Evolutionary conservation across 176 grass and related monocot genomes (phyloP).

Genomic region (Aegilops tauschii): DNA sequence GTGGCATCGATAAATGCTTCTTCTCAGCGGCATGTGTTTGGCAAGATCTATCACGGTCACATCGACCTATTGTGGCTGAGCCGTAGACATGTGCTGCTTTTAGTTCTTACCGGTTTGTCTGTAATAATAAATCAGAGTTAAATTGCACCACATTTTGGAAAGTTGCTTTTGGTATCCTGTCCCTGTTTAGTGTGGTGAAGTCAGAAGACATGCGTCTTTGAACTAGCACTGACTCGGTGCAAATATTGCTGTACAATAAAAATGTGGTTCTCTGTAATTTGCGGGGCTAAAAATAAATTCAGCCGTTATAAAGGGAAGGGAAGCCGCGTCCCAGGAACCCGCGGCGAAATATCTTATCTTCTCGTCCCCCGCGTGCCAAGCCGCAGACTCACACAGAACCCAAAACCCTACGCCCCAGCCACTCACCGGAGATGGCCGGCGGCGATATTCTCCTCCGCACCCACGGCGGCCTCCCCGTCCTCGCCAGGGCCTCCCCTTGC

Average conservation of each 20-base stretch:
- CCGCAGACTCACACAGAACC: not conserved
- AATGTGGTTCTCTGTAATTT: not conserved
- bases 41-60: no score
- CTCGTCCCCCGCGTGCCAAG: conserved; percentile 40
- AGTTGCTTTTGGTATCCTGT: no score
- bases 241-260: not conserved
- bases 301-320: not conserved
- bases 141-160: no score
- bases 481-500: conserved; percentile 53
- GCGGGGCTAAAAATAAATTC: not conserved
- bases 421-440: conserved; percentile 41
- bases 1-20: no score
- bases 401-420: conserved; percentile 29
- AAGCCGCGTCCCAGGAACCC: not conserved
- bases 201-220: no score
- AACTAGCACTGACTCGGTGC: no score
- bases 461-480: conserved; percentile 27
- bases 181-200: no score
- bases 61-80: no score
- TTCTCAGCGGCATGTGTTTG: no score
- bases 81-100: no score
- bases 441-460: conserved; percentile 46
- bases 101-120: no score
- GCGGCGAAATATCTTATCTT: conserved; percentile 37
- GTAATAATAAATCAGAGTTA: no score